These are phyloP conservation scores for Monosporascus sp. DNA, from an alignment of 2,329 filamentous ascomycete species.

Conservation along the genomic window DNA sequence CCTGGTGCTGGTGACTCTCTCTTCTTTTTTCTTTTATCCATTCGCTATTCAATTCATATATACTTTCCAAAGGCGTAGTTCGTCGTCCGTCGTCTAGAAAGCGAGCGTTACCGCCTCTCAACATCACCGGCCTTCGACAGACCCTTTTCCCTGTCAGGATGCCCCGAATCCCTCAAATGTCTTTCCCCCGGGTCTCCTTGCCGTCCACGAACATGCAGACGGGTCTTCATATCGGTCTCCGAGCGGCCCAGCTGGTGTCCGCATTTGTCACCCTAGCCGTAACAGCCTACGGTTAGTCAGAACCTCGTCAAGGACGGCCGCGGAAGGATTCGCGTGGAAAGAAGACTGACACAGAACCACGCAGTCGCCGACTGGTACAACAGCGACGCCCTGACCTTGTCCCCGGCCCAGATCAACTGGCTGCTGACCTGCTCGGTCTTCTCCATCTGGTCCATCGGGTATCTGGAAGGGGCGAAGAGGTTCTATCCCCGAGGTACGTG, in stretches of 20 bases:
- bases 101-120: too few species aligned
- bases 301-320: neutral
- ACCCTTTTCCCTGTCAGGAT: conserved; percentile 10
- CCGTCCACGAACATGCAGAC: conserved; percentile 28
- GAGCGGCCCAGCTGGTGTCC: conserved; percentile 41
- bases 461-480: conserved; percentile 46
- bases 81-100: too few species aligned
- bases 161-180: conserved; percentile 10
- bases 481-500: conserved; percentile 37
- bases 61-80: too few species aligned
- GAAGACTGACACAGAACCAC: neutral
- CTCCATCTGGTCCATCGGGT: conserved; percentile 49
- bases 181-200: neutral
- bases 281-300: conserved; percentile 43
- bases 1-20: neutral
- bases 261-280: conserved; percentile 43
- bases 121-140: neutral
- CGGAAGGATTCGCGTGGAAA: neutral
- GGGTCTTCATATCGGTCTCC: conserved; percentile 35
- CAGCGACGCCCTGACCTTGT: conserved; percentile 45
- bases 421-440: conserved; percentile 50
- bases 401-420: conserved; percentile 55
- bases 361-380: conserved; percentile 59
- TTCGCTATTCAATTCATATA: neutral
- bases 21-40: neutral